Conservation (phyloP, 2,329 filamentous ascomycete species). For the Gyromitra esculenta region DNA sequence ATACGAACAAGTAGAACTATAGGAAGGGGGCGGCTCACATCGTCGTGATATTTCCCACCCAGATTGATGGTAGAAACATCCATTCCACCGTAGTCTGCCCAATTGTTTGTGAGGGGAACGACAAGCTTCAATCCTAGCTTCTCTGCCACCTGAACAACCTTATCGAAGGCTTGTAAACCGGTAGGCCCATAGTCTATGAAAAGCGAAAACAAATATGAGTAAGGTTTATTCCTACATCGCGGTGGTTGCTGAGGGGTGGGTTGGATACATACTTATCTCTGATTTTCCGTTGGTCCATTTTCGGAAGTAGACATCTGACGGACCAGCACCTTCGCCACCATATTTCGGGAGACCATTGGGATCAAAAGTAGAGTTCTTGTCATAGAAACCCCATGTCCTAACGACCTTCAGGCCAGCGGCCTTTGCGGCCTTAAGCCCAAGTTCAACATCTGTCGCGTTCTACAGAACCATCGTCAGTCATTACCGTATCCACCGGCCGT, state of each 20-base stretch:
- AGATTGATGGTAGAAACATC: slow-evolving; percentile 69
- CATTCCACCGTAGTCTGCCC: slow-evolving; percentile 71
- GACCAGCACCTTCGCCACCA: slow-evolving; percentile 64
- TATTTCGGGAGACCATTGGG: slow-evolving; percentile 65
- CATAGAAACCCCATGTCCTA: slow-evolving; percentile 69
- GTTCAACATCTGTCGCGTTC: slow-evolving; percentile 64
- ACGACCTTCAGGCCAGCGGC: slow-evolving; percentile 66
- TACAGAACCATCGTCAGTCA: slow-evolving; percentile 55
- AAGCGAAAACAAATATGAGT: background rate
- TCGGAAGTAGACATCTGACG: slow-evolving; percentile 64
- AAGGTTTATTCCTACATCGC: background rate
- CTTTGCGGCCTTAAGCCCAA: slow-evolving; percentile 63
- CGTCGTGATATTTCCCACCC: slow-evolving; percentile 66
- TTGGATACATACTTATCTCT: slow-evolving; percentile 60
- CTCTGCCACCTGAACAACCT: slow-evolving; percentile 65
- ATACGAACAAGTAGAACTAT: background rate
- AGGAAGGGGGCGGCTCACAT: slow-evolving; percentile 59
- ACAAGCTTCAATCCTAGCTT: slow-evolving; percentile 67
- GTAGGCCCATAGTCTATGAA: slow-evolving; percentile 57
- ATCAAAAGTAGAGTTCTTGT: slow-evolving; percentile 66
- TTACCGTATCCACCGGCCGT: background rate
- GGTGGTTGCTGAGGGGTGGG: background rate
- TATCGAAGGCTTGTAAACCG: slow-evolving; percentile 63
- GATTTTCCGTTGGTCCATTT: slow-evolving; percentile 64
- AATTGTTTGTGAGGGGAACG: slow-evolving; percentile 68